Conservation (phyloP, 768 basidiomycete species). For the Tulasnella sp. region DNA sequence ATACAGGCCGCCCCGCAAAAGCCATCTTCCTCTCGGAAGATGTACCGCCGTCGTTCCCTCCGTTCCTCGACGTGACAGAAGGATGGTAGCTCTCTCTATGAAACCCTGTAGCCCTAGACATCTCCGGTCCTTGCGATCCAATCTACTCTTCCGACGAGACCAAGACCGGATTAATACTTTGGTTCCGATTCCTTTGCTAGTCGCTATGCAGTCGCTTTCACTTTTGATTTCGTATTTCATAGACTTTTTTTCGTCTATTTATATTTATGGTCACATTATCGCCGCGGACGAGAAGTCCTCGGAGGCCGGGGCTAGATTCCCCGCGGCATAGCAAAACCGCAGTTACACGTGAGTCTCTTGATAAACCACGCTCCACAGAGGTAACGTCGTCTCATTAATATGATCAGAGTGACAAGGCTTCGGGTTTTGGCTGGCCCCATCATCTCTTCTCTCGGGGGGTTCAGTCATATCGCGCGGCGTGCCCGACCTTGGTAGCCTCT, state of each 20-base stretch:
- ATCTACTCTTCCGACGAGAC: background rate
- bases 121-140: background rate
- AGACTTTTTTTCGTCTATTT: background rate
- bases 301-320: background rate
- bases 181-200: too few species aligned
- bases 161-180: too few species aligned
- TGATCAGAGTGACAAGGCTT: too few species aligned
- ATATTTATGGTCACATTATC: background rate
- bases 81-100: background rate
- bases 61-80: slow-evolving; percentile 26
- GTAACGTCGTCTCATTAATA: too few species aligned
- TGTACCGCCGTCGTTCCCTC: background rate
- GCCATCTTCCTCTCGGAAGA: slow-evolving; percentile 18
- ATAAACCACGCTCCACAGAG: background rate
- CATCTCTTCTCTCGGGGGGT: too few species aligned
- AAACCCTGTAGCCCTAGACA: background rate
- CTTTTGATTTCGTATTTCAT: background rate
- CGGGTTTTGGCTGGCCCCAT: too few species aligned
- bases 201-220: too few species aligned
- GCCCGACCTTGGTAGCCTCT: too few species aligned
- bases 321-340: background rate
- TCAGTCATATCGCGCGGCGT: too few species aligned
- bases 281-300: background rate
- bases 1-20: slow-evolving; percentile 32
- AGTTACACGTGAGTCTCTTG: background rate